Percentiles rank a stretch among this genome's conserved stretches.
Conservation (phyloP, 306 rosid genomes). For the Glycine soja region DNA sequence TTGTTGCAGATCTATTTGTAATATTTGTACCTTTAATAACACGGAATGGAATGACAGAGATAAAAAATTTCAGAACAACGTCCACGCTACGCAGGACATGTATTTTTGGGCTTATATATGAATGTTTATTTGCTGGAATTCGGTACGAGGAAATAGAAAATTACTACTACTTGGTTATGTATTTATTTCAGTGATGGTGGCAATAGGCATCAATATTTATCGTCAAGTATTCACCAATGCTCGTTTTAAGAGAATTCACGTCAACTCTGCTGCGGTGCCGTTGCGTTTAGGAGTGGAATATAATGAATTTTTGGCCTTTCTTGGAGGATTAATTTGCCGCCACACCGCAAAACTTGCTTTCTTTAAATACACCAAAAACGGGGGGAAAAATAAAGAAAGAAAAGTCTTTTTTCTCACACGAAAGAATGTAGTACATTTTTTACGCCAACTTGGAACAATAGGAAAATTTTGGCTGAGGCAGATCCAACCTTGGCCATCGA, state of each 20-base stretch:
- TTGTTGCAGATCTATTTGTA: neutral
- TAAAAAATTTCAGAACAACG: neutral
- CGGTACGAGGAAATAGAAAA: too few species aligned
- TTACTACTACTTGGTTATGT: too few species aligned
- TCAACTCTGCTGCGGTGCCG: slow-evolving; percentile 41
- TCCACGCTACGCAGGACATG: slow-evolving; percentile 39
- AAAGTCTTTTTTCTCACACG: too few species aligned
- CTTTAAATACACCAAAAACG: neutral
- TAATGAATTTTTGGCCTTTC: neutral
- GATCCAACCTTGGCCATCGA: too few species aligned
- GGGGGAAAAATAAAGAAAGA: too few species aligned
- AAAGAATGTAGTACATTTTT: too few species aligned
- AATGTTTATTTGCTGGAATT: too few species aligned
- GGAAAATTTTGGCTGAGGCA: too few species aligned
- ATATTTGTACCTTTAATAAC: too few species aligned
- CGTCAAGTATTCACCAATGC: neutral
- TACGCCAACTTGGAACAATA: neutral
- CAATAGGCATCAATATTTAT: neutral
- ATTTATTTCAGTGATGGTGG: too few species aligned
- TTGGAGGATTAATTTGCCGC: neutral
- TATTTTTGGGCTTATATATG: too few species aligned
- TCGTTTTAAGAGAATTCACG: neutral
- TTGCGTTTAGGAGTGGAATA: slow-evolving; percentile 27
- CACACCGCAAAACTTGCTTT: slow-evolving; percentile 25
- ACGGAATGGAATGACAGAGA: too few species aligned